Conservation (phyloP, 108 stramenopile species). For the Craspedostauros australis region DNA sequence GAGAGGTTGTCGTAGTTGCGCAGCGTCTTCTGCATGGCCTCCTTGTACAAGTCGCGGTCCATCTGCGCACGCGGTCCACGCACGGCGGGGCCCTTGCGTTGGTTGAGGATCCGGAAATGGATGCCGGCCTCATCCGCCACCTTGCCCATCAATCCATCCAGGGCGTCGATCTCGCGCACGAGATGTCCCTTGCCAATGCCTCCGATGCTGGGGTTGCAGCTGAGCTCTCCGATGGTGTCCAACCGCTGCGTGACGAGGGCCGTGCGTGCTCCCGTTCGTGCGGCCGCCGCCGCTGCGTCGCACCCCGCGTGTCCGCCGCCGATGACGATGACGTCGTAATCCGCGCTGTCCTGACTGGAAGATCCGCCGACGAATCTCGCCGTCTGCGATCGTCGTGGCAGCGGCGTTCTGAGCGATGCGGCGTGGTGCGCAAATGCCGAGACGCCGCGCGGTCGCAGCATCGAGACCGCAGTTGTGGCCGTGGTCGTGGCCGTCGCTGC, state of each 20-base stretch:
- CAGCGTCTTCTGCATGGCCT: conserved; percentile 71
- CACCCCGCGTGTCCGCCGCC: conserved; percentile 98
- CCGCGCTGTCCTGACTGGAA: not conserved
- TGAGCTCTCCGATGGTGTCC: conserved; percentile 91
- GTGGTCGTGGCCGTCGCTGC: not conserved
- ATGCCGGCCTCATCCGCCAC: conserved; percentile 91
- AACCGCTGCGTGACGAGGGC: conserved; percentile 89
- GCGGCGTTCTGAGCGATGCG: not conserved
- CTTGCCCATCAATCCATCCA: conserved; percentile 93
- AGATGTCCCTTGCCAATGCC: conserved; percentile 98
- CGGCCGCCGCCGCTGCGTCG: conserved; percentile 93
- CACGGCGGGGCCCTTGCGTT: conserved; percentile 89
- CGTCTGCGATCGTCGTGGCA: not conserved
- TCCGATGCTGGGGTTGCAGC: conserved; percentile 98
- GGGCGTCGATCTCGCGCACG: conserved; percentile 95
- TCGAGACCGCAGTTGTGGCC: not conserved
- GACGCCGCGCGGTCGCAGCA: not conserved
- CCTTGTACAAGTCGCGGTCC: conserved; percentile 94
- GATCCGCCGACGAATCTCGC: not conserved
- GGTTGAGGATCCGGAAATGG: conserved; percentile 92
- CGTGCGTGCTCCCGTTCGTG: conserved; percentile 87
- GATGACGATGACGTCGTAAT: conserved; percentile 88
- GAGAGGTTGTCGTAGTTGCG: conserved; percentile 66
- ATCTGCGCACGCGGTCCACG: conserved; percentile 90
- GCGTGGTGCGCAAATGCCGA: not conserved